These are phyloP conservation scores for Immersiella caudata DNA, from an alignment of 495 filamentous ascomycete species.

Conservation along the genomic window DNA sequence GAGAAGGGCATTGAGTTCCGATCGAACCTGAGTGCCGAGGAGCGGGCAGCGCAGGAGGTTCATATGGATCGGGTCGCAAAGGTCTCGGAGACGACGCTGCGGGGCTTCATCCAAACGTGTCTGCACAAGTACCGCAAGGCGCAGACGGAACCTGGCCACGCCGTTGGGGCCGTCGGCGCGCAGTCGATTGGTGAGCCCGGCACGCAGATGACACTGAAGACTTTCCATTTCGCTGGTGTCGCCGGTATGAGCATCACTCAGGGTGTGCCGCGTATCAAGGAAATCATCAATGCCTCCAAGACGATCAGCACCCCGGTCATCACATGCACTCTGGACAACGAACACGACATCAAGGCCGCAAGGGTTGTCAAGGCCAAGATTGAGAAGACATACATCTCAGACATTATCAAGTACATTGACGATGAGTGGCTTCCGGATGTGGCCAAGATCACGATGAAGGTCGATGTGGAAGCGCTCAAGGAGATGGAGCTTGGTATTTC, in stretches of 20 bases:
- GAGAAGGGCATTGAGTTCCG: background rate
- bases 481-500: constrained; percentile 77
- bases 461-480: constrained; percentile 76
- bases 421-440: constrained; percentile 79
- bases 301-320: constrained; percentile 94
- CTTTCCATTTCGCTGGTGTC: constrained; percentile 99
- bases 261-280: constrained; percentile 98
- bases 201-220: constrained; percentile 99
- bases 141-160: constrained; percentile 89
- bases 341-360: constrained; percentile 69
- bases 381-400: constrained; percentile 80
- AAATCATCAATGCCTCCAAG: constrained; percentile 98
- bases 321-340: constrained; percentile 74
- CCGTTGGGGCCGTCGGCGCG: constrained; percentile 95
- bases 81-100: constrained; percentile 71
- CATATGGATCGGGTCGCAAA: constrained; percentile 74
- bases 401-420: constrained; percentile 75
- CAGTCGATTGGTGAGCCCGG: constrained; percentile 98
- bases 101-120: constrained; percentile 77
- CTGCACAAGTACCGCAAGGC: constrained; percentile 87
- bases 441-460: constrained; percentile 70
- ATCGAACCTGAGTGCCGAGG: constrained; percentile 19
- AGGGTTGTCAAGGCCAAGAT: constrained; percentile 87
- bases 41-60: constrained; percentile 17
- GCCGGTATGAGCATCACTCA: constrained; percentile 98